Percentiles rank a stretch among this genome's conserved stretches.
Evolutionary conservation across 352 stramenopile genomes (phyloP).

Genomic region (Peronospora tabacina): DNA sequence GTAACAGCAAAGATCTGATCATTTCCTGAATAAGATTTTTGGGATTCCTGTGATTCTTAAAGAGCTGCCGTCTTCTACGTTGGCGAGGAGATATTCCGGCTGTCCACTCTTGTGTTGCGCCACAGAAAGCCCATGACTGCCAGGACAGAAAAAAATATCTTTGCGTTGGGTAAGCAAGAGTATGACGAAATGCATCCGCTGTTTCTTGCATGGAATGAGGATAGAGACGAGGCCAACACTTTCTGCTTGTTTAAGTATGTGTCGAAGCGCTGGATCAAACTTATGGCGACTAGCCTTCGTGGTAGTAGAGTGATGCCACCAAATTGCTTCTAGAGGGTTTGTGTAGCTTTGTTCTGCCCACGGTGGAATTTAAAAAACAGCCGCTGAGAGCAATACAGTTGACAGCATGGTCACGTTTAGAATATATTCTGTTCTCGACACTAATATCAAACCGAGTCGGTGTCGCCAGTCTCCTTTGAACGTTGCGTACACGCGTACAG

Average conservation of each 20-base stretch:
- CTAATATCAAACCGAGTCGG: no score
- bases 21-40: no score
- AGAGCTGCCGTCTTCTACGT: no score
- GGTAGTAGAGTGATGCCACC: neutral
- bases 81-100: no score
- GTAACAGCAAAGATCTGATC: no score
- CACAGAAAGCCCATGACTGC: neutral
- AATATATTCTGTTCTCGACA: no score
- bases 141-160: neutral
- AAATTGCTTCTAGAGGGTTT: slow-evolving; percentile 6
- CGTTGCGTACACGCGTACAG: neutral
- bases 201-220: neutral
- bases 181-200: neutral
- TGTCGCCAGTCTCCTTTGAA: no score
- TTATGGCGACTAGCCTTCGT: neutral
- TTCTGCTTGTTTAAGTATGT: neutral
- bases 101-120: no score
- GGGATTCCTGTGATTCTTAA: no score
- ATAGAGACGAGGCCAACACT: neutral
- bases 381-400: slow-evolving; percentile 1
- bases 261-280: neutral
- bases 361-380: neutral
- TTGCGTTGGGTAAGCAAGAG: neutral
- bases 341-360: neutral
- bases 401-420: slow-evolving; percentile 1